These are phyloP conservation scores for Dalechampia spathulata DNA, from an alignment of 441 rosid genomes.

Conservation along the genomic window DNA sequence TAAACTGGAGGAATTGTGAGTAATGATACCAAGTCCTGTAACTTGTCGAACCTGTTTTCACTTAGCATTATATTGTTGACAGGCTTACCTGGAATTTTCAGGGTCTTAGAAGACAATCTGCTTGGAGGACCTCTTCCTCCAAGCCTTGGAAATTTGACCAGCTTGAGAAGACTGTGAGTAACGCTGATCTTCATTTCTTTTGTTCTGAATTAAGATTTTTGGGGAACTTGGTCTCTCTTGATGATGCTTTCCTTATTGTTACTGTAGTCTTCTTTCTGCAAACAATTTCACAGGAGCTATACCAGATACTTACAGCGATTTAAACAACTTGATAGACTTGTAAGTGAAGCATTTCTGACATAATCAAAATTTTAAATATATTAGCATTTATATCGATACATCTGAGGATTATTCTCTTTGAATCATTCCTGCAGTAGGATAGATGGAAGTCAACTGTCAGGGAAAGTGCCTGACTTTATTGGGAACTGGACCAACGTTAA, in stretches of 20 bases:
- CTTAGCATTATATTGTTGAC: neutral
- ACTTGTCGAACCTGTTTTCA: neutral
- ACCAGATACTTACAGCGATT: constrained; percentile 51
- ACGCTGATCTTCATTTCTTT: neutral
- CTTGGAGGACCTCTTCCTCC: constrained; percentile 55
- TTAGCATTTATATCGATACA: no score
- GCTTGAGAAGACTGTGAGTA: constrained; percentile 41
- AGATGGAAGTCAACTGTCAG: constrained; percentile 68
- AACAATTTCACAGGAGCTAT: constrained; percentile 64
- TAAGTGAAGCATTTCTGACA: constrained; percentile 32
- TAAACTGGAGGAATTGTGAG: constrained; percentile 56
- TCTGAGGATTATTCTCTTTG: constrained; percentile 5
- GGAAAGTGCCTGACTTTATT: constrained; percentile 70
- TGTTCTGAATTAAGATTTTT: neutral
- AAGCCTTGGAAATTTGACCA: constrained; percentile 51
- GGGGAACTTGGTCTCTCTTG: neutral
- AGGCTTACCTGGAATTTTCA: constrained; percentile 16
- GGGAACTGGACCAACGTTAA: constrained; percentile 66
- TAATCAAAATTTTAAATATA: no score
- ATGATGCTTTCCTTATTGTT: neutral
- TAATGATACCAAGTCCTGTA: constrained; percentile 1
- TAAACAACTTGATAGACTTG: constrained; percentile 67
- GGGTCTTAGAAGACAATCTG: constrained; percentile 56
- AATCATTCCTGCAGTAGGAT: constrained; percentile 45
- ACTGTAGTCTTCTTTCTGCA: constrained; percentile 44